Evolutionary conservation across 192 early-diverging fungal genomes (phyloP).

Genomic region (Coemansia sp.): DNA sequence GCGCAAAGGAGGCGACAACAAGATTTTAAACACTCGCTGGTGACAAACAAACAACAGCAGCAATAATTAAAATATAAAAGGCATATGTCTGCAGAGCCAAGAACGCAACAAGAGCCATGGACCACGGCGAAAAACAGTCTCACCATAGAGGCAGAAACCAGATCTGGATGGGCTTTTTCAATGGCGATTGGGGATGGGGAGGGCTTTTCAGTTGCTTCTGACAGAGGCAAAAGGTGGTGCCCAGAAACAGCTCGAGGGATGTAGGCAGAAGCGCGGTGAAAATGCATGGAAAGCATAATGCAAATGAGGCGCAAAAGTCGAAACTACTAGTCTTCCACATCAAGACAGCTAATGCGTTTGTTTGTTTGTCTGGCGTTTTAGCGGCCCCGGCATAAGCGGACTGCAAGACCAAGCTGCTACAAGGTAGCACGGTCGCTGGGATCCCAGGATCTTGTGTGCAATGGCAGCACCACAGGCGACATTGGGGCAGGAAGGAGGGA

Average conservation of each 20-base stretch:
- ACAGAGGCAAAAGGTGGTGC: not conserved
- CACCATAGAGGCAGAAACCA: not conserved
- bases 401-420: not conserved
- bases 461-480: not conserved
- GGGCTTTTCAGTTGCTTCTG: not conserved
- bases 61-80: not conserved
- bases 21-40: not conserved
- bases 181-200: not conserved
- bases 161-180: not conserved
- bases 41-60: not conserved
- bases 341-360: not conserved
- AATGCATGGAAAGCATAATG: conserved; percentile 4
- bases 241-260: not conserved
- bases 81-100: not conserved
- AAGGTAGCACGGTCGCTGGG: not conserved
- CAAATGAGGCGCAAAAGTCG: conserved; percentile 13
- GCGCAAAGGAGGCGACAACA: not conserved
- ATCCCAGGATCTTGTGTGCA: not conserved
- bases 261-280: not conserved
- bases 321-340: not conserved
- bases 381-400: not conserved
- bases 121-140: not conserved
- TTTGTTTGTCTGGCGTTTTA: conserved; percentile 11
- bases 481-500: not conserved
- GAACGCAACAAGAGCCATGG: not conserved